Base-by-base conservation (phyloP, 2,329 filamentous ascomycete species). In the Tympanopsis confertula region DNA sequence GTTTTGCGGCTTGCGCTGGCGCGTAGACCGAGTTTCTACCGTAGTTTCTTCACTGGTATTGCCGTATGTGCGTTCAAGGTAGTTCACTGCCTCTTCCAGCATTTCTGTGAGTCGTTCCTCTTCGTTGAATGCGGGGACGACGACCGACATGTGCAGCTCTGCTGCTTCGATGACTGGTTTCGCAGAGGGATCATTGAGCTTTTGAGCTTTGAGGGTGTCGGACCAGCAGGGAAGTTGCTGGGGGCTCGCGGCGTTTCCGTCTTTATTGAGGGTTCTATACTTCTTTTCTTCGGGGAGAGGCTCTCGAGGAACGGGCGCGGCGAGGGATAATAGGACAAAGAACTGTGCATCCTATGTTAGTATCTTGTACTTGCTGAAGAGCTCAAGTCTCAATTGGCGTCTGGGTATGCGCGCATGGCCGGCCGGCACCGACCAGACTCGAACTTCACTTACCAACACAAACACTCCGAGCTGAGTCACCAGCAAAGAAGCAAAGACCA, bases 41-140 rank as follows among this genome's bases (percentile, higher is more conserved):
- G 49, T 46, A 38, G 39, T 49, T 15, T 41, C 41, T 33, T 42
- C 44, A 13, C 51, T 47, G 45, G 54, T 48, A 14, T 68, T 67
- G 7, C 85, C 85, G 52, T 93, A 89, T 45, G 80, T 72, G 36
- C 68, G 63, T 56, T 94, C 83, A 7, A 98, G 71, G 55, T 88
- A 94, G 36, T 77, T 78, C 19, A 96, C 82, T 1, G 91, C 87
- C 59, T 98, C 91, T 52, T 93, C 80, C 12, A 98, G 69, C 62
- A 94, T 94, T 10, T 80, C 82, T 12, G 77, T 69, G 35, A 98
- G 70, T 20, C 91, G 78, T 41, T 83, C 71, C 55, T 89, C 82
- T 54, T 98, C 91, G 48, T 98, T 98, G 69, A 87, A 98, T 7
- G 91, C 91, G 0, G 91, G 91, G 32, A 98, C 81, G 0, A 98